These are phyloP conservation scores for Kurtzmaniella quercitrusa DNA, from an alignment of 1,139 yeast genomes.

Conservation along the genomic window DNA sequence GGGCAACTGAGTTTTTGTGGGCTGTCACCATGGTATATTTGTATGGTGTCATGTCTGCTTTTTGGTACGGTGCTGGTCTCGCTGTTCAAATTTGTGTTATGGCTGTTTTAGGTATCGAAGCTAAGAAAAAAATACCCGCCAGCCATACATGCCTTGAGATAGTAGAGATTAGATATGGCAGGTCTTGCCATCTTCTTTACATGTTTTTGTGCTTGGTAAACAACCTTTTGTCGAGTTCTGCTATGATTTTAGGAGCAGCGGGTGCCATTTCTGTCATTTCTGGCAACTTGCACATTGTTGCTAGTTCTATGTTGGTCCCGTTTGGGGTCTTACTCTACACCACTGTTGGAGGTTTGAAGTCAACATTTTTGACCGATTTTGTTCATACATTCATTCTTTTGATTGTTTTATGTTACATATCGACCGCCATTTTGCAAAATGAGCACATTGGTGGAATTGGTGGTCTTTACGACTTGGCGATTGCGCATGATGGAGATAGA, in stretches of 20 bases:
- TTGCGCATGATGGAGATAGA: slow-evolving; percentile 12
- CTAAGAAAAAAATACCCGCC: slow-evolving; percentile 26
- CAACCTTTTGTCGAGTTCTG: slow-evolving; percentile 28
- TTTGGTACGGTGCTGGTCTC: slow-evolving; percentile 25
- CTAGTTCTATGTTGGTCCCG: slow-evolving; percentile 31
- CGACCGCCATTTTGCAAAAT: slow-evolving; percentile 22
- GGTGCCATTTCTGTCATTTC: slow-evolving; percentile 31
- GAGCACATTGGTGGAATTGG: slow-evolving; percentile 26
- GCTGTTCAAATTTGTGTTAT: slow-evolving; percentile 26
- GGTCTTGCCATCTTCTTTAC: slow-evolving; percentile 23
- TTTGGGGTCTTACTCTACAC: slow-evolving; percentile 35
- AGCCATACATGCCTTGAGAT: slow-evolving; percentile 29
- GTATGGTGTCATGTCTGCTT: slow-evolving; percentile 25
- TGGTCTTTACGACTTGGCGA: slow-evolving; percentile 21
- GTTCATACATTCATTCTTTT: slow-evolving; percentile 32
- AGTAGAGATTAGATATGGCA: slow-evolving; percentile 28
- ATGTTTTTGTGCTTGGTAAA: slow-evolving; percentile 28
- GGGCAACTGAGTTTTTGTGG: slow-evolving; percentile 29
- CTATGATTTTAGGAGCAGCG: slow-evolving; percentile 36
- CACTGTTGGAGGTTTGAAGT: slow-evolving; percentile 37
- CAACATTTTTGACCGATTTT: slow-evolving; percentile 36
- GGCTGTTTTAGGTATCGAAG: slow-evolving; percentile 25
- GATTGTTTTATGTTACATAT: slow-evolving; percentile 23
- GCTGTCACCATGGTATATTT: slow-evolving; percentile 23
- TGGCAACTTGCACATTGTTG: slow-evolving; percentile 29